phyloP scores from a whole-genome alignment of 2,329 filamentous ascomycete species.

The Arachnomyces sp. region DNA sequence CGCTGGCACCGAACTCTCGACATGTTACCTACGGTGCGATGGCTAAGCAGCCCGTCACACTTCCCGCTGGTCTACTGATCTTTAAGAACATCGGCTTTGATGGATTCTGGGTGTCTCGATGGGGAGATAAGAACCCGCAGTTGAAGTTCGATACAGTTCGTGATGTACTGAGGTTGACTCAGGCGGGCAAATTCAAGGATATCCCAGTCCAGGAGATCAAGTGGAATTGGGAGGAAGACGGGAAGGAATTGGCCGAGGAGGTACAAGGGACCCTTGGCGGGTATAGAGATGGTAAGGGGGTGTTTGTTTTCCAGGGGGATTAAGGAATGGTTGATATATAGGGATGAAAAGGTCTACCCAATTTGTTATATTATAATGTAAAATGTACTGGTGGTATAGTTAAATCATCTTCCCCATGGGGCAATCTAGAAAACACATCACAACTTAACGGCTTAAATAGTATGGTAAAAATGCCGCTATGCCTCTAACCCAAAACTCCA shows the following conservation, averaged over 20 bases:
- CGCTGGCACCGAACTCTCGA: slow-evolving; percentile 58
- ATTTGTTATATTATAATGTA: not conserved
- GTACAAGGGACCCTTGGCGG: slow-evolving; percentile 78
- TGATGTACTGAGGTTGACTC: slow-evolving; percentile 69
- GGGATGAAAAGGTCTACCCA: not conserved
- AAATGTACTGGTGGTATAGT: not conserved
- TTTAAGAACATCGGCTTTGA: slow-evolving; percentile 86
- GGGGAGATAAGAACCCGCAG: slow-evolving; percentile 66
- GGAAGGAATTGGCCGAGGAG: slow-evolving; percentile 58
- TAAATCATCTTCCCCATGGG: not conserved
- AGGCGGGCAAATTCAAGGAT: slow-evolving; percentile 70
- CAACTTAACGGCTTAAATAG: too few species aligned
- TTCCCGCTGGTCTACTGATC: slow-evolving; percentile 80
- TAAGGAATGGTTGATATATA: slow-evolving; percentile 19
- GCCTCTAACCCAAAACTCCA: too few species aligned
- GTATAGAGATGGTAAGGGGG: slow-evolving; percentile 77
- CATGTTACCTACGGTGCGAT: slow-evolving; percentile 95
- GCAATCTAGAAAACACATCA: too few species aligned
- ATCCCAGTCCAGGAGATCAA: slow-evolving; percentile 70
- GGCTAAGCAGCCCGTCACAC: slow-evolving; percentile 72
- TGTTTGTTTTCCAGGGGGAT: slow-evolving; percentile 66
- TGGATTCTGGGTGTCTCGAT: slow-evolving; percentile 91
- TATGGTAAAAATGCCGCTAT: too few species aligned
- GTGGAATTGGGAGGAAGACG: slow-evolving; percentile 76
- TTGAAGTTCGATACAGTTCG: slow-evolving; percentile 74